Base-by-base conservation (phyloP, 441 rosid genomes). In the Geranium incanum region DNA sequence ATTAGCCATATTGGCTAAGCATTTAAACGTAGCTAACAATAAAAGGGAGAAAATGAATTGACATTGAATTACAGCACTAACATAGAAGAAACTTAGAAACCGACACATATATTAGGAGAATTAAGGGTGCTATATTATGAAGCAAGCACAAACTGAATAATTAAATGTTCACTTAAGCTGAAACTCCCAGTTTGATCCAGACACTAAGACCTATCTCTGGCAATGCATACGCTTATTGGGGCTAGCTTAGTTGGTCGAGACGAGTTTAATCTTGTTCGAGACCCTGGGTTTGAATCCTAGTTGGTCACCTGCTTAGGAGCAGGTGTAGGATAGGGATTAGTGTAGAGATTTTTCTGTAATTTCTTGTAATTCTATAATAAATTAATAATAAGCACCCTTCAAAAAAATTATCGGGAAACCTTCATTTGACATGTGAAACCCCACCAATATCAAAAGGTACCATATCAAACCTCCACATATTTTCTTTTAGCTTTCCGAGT, bases 11-110 rank as follows among this genome's bases (percentile, higher is more conserved):
- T 1, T 13, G 15, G 55, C 59, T 28, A 50, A 50, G 59, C 59
- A n/a, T 52, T 52, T 52, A 52, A 52, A 52, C 19, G 16, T 52
- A n/a, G 16, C 19, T n/a, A 6, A 38, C 71, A 68, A 52, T 38
- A 11, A 79, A 69, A 59, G 16, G 7, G 9, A 28, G 38, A 19
- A 28, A 28, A 23, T 19, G 37, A 62, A 63, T 13, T 63, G 67
- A 33, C 16, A 28, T 9, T 63, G 13, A 38, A 11, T 33, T 63
- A 28, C 3, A 12, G 3, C 1, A 12, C 57, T 48, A 48, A 48
- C 57, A 48, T 12, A 3, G 18, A 50, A 50, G 57, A 50, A 50
- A 50, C 18, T 50, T 16, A 50, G 57, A 50, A 50, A 12, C 57
- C n/a, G 16, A 13, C 18, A 13, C 4, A 12, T 50, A 50, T 12